These are phyloP conservation scores for Aurantiochytrium sp. DNA, from an alignment of 108 stramenopile genomes.

Conservation along the genomic window DNA sequence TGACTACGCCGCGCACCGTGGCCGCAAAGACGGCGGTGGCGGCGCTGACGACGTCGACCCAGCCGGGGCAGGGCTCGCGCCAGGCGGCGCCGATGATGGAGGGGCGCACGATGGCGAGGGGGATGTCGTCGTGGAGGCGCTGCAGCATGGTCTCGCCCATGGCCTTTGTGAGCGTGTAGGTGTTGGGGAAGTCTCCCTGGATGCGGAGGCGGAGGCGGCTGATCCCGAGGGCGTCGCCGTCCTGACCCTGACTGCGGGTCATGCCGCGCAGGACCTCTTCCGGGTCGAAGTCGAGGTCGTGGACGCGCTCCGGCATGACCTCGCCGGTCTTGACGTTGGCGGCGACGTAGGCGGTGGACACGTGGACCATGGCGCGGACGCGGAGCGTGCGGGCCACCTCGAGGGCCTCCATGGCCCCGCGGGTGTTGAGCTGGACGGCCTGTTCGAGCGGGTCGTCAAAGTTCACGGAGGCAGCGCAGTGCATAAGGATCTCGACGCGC, in stretches of 20 bases:
- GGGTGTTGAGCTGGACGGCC: constrained; percentile 2
- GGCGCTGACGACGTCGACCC: constrained; percentile 16
- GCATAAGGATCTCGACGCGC: background rate
- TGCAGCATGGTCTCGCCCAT: background rate
- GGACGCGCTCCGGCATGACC: background rate
- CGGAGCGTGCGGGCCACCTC: background rate
- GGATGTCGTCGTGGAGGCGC: background rate
- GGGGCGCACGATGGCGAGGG: constrained; percentile 10
- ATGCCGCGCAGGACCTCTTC: background rate
- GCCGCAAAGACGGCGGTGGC: background rate
- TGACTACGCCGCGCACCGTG: background rate
- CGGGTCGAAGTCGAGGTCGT: background rate
- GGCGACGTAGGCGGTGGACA: constrained; percentile 15
- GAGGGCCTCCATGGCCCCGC: background rate
- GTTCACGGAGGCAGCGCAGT: constrained; percentile 10
- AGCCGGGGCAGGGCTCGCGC: constrained; percentile 14
- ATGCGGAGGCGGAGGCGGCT: background rate
- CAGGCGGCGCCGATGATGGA: constrained; percentile 18
- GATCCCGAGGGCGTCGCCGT: background rate
- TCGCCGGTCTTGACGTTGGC: constrained; percentile 6
- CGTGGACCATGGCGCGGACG: background rate
- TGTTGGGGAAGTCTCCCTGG: constrained; percentile 23
- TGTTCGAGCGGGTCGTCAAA: constrained; percentile 27
- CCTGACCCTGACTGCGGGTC: background rate
- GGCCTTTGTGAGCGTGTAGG: constrained; percentile 24